A percentile compares a stretch with the other conserved stretches of the same genome.
phyloP scores from a whole-genome alignment of 2,329 filamentous ascomycete species.

The Fusarium pseudograminearum region DNA sequence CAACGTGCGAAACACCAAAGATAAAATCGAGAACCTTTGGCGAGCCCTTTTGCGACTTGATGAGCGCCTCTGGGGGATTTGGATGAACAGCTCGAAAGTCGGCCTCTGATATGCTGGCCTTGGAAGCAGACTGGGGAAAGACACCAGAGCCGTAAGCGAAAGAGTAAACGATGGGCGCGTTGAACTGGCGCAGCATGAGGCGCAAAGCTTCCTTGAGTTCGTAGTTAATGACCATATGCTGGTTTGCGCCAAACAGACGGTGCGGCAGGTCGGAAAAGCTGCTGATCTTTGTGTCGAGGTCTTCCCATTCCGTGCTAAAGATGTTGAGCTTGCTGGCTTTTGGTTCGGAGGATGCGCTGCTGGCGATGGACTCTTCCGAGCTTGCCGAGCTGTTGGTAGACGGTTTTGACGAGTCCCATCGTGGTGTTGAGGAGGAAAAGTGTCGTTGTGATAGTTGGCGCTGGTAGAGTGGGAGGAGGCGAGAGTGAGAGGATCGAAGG shows the following conservation, averaged over 20 bases:
- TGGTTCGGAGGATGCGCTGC: slow-evolving; percentile 36
- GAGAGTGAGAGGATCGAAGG: slow-evolving; percentile 35
- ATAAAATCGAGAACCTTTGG: slow-evolving; percentile 99
- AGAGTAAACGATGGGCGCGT: slow-evolving; percentile 92
- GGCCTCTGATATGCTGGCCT: slow-evolving; percentile 65
- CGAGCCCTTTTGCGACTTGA: slow-evolving; percentile 85
- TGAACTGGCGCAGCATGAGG: slow-evolving; percentile 89
- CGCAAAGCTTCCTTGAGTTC: slow-evolving; percentile 94
- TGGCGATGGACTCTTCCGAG: slow-evolving; percentile 23
- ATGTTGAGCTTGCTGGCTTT: slow-evolving; percentile 52
- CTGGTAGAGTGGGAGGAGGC: slow-evolving; percentile 15
- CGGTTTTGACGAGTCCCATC: slow-evolving; percentile 38
- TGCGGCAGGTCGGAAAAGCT: slow-evolving; percentile 61
- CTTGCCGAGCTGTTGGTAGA: slow-evolving; percentile 16
- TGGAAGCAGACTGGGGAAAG: slow-evolving; percentile 79
- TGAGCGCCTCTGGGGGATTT: slow-evolving; percentile 81
- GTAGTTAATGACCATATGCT: slow-evolving; percentile 94
- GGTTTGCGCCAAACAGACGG: slow-evolving; percentile 86
- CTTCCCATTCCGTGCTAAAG: slow-evolving; percentile 59
- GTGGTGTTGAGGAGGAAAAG: slow-evolving; percentile 5
- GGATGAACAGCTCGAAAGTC: slow-evolving; percentile 78
- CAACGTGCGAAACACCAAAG: slow-evolving; percentile 91
- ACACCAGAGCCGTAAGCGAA: slow-evolving; percentile 98
- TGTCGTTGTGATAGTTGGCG: slow-evolving; percentile 16
- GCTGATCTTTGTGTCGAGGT: slow-evolving; percentile 57